A percentile compares a stretch with the other conserved stretches of the same genome.
phyloP scores from a whole-genome alignment of 1,284 basidiomycete genomes.

The Cryptococcus depauperatus region DNA sequence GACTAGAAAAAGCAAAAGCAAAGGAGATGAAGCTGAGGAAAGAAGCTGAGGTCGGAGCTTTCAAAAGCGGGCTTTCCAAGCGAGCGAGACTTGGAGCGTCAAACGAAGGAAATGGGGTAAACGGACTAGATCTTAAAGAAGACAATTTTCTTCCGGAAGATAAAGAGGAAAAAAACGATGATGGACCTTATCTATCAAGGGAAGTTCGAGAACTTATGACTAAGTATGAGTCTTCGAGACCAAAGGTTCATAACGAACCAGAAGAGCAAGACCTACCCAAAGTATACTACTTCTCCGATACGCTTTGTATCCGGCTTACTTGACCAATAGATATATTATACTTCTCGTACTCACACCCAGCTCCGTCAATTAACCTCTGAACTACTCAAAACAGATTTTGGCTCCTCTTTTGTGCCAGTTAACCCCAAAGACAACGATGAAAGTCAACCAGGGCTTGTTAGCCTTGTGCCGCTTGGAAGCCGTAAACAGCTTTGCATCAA shows the following conservation, averaged over 20 bases:
- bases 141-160: conserved; percentile 62
- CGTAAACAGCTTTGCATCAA: conserved; percentile 92
- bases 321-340: conserved; percentile 65
- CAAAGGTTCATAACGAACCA: not conserved
- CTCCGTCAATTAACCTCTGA: conserved; percentile 85
- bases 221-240: conserved; percentile 50
- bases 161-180: conserved; percentile 43
- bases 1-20: conserved; percentile 46
- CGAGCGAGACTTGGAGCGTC: conserved; percentile 16
- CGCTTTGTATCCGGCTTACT: not conserved
- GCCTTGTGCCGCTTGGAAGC: conserved; percentile 77
- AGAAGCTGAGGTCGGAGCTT: conserved; percentile 9
- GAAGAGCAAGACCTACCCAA: conserved; percentile 45
- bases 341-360: conserved; percentile 92
- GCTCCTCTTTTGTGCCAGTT: not conserved
- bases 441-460: conserved; percentile 35
- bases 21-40: conserved; percentile 53
- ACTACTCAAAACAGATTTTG: conserved; percentile 55
- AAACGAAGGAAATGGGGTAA: conserved; percentile 54
- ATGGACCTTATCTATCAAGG: conserved; percentile 57
- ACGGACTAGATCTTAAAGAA: conserved; percentile 27
- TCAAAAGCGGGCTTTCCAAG: conserved; percentile 12
- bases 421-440: conserved; percentile 45
- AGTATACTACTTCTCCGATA: conserved; percentile 17
- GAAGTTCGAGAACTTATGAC: conserved; percentile 73